A percentile compares a stretch with the other conserved stretches of the same genome.
Conservation (phyloP, 1,284 basidiomycete species). For the Farysia itapuensis region DNA sequence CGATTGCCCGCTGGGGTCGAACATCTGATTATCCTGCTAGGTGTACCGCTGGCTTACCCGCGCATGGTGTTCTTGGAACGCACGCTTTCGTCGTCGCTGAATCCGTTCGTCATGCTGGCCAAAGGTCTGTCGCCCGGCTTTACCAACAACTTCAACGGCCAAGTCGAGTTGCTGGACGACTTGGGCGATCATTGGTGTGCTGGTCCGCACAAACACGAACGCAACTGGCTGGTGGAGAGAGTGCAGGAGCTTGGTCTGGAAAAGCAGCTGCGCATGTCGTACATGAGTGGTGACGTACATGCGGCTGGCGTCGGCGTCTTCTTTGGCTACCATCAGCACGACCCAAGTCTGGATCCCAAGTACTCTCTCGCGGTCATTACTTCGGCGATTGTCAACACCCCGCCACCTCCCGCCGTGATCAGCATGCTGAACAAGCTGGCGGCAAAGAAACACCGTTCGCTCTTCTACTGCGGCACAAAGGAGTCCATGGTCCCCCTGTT, state of each 20-base stretch:
- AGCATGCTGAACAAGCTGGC: conserved; percentile 78
- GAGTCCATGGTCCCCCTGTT: conserved; percentile 79
- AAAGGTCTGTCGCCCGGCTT: conserved; percentile 47
- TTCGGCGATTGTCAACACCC: conserved; percentile 60
- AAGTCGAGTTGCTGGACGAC: conserved; percentile 59
- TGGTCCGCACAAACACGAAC: conserved; percentile 71
- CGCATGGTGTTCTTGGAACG: conserved; percentile 58
- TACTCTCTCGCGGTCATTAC: conserved; percentile 57
- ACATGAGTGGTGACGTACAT: conserved; percentile 57
- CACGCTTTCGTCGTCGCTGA: conserved; percentile 45
- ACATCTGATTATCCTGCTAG: conserved; percentile 57
- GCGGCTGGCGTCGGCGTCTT: conserved; percentile 47
- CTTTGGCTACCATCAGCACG: conserved; percentile 38
- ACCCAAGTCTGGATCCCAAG: conserved; percentile 50
- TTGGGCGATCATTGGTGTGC: conserved; percentile 75
- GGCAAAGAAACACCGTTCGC: conserved; percentile 72
- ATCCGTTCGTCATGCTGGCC: conserved; percentile 54
- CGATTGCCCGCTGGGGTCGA: conserved; percentile 45
- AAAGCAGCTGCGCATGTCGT: conserved; percentile 47
- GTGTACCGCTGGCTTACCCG: conserved; percentile 58
- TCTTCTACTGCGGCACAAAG: conserved; percentile 66
- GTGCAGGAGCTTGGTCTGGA: conserved; percentile 50
- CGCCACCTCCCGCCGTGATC: conserved; percentile 76
- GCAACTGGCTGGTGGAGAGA: conserved; percentile 82
- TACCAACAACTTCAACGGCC: conserved; percentile 58